A percentile compares a stretch with the other conserved stretches of the same genome.
phyloP scores from a whole-genome alignment of 345 rosid species.

The Eucalyptus regnans region DNA sequence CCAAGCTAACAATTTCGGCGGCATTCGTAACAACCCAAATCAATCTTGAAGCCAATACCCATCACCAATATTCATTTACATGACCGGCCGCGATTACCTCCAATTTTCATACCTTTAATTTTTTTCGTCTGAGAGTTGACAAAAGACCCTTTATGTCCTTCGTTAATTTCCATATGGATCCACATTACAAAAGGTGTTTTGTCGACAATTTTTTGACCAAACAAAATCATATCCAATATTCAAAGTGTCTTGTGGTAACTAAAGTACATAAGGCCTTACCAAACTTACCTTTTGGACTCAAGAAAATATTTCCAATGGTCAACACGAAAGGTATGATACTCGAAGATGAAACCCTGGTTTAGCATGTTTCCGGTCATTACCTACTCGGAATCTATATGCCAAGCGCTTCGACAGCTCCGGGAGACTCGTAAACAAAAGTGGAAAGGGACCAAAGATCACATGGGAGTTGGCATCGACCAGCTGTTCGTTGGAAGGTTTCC shows the following conservation, averaged over 20 bases:
- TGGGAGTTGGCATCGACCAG: not conserved
- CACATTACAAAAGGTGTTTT: not conserved
- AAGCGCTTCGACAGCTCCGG: not conserved
- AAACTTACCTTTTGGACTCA: not conserved
- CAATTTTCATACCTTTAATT: not conserved
- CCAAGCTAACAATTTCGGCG: not conserved
- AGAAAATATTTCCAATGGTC: not conserved
- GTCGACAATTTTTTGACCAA: not conserved
- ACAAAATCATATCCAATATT: not conserved
- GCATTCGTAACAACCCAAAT: not conserved
- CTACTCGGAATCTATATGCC: not conserved
- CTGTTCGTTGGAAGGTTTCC: not conserved
- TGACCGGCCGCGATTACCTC: fast-evolving
- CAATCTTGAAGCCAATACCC: not conserved
- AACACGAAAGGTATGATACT: not conserved
- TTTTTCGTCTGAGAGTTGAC: not conserved
- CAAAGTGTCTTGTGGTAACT: not conserved
- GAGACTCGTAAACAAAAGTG: not conserved
- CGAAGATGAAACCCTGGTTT: not conserved
- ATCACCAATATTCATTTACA: not conserved
- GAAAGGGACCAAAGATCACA: not conserved
- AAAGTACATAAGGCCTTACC: not conserved
- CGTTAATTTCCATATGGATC: not conserved
- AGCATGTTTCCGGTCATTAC: not conserved
- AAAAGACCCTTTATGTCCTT: not conserved